phyloP scores from a whole-genome alignment of 2,329 filamentous ascomycete species.

The Neonectria punicea region DNA sequence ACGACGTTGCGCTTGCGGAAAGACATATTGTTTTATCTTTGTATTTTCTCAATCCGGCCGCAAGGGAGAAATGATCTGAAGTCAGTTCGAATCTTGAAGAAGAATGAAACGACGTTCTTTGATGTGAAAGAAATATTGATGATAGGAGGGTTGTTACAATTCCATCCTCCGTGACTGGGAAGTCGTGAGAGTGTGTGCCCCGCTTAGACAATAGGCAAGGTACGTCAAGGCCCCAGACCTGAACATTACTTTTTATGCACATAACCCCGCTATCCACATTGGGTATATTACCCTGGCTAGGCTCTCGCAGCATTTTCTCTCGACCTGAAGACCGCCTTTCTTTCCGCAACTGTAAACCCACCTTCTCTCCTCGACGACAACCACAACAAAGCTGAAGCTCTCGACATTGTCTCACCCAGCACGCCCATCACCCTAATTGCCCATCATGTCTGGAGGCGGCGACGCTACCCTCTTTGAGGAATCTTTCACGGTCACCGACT shows the following conservation, averaged over 20 bases:
- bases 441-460: slow-evolving; percentile 64
- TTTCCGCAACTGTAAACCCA: neutral
- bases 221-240: slow-evolving; percentile 31
- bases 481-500: slow-evolving; percentile 81
- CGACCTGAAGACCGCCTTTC: slow-evolving; percentile 8
- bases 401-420: neutral
- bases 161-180: slow-evolving; percentile 2
- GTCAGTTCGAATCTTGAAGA: neutral
- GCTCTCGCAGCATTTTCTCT: slow-evolving; percentile 39
- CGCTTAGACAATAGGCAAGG: slow-evolving; percentile 30
- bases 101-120: neutral
- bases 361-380: slow-evolving; percentile 2
- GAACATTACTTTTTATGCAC: slow-evolving; percentile 29
- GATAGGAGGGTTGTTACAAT: neutral
- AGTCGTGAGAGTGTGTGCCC: slow-evolving; percentile 31
- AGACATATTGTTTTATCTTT: slow-evolving; percentile 56
- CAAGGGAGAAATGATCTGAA: neutral
- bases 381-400: neutral
- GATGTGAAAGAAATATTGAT: neutral
- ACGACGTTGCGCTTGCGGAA: slow-evolving; percentile 68
- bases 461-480: slow-evolving; percentile 96
- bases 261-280: slow-evolving; percentile 38
- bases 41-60: neutral
- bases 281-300: slow-evolving; percentile 1
- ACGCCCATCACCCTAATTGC: neutral